Conservation (phyloP, 2,329 filamentous ascomycete species). For the Coniella vitis region DNA sequence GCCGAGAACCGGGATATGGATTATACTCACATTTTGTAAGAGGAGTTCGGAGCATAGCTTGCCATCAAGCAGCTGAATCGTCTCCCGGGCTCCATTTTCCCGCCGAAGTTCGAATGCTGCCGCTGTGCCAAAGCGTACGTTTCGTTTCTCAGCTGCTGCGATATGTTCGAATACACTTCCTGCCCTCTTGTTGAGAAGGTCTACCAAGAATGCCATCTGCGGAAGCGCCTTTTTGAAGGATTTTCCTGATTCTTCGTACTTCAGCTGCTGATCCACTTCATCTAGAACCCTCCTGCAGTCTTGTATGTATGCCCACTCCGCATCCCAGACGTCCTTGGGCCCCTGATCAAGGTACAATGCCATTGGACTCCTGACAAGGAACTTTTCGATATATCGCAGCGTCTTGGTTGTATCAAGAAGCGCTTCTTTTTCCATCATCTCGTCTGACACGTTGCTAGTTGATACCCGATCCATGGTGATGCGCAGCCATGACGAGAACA, state of each 20-base stretch:
- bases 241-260: conserved; percentile 38
- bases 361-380: conserved; percentile 60
- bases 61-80: conserved; percentile 36
- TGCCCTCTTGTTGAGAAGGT: conserved; percentile 51
- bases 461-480: conserved; percentile 74
- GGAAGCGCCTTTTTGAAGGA: conserved; percentile 45
- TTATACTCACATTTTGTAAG: conserved; percentile 26
- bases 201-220: conserved; percentile 57
- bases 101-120: conserved; percentile 33
- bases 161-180: conserved; percentile 59
- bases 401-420: conserved; percentile 67
- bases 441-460: conserved; percentile 58
- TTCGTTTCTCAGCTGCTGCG: conserved; percentile 61
- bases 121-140: conserved; percentile 58
- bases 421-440: conserved; percentile 71
- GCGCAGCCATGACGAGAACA: conserved; percentile 79
- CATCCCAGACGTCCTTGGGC: conserved; percentile 28
- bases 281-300: conserved; percentile 44
- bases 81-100: neutral
- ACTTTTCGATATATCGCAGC: conserved; percentile 68
- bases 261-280: conserved; percentile 42
- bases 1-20: too few species aligned
- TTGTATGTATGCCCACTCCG: conserved; percentile 7
- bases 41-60: conserved; percentile 39
- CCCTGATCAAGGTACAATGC: conserved; percentile 51